Base-by-base conservation (phyloP, 805 yeast species). In the Metschnikowia cerradonensis region DNA sequence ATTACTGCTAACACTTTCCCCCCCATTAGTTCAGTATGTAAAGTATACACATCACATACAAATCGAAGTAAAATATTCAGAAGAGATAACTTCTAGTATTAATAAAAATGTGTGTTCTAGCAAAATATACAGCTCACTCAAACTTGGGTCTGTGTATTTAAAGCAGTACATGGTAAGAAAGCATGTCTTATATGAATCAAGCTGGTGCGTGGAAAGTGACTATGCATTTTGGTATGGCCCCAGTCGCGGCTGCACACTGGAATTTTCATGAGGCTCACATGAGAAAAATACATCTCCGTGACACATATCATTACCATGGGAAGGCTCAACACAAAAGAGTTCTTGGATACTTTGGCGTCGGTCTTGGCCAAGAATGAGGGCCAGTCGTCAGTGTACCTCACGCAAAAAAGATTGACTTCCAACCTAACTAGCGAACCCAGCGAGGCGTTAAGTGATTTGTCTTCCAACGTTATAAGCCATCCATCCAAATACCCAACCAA, bases 341-440 rank as follows among this genome's bases (percentile, higher is more conserved):
- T 71, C 54, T 60, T 71, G 47, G 48, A 55, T 11, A 59, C 64
- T 43, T 52, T 70, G 10, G 50, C 42, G n/a, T 35, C 45, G 1
- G 48, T 36, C 4, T 51, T 58, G 41, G 40, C 45, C 14, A 39
- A 57, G 30, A 70, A 70, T 50, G 60, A 61, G 38, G 79, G 78
- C 8, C 66, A 76, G 52, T 76, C 83, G 6, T 80, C 86, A 2
- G 68, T 83, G 8, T 81, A 81, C 59, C 64, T 83, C 45, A 80
- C 84, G 3, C 88, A 83, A 56, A 83, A 83, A 60, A 70, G 88
- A 56, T 70, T 66, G 54, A 36, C 63, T 23, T 56, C 49, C 26
- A 49, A 45, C 62, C 32, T 53, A 30, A 50, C 46, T 11, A 42
- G 52, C 13, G 45, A 48, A 14, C 47, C 52, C 15, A 40, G 45